phyloP scores from a whole-genome alignment of 2,329 filamentous ascomycete genomes.

The Aspergillus sp. region DNA sequence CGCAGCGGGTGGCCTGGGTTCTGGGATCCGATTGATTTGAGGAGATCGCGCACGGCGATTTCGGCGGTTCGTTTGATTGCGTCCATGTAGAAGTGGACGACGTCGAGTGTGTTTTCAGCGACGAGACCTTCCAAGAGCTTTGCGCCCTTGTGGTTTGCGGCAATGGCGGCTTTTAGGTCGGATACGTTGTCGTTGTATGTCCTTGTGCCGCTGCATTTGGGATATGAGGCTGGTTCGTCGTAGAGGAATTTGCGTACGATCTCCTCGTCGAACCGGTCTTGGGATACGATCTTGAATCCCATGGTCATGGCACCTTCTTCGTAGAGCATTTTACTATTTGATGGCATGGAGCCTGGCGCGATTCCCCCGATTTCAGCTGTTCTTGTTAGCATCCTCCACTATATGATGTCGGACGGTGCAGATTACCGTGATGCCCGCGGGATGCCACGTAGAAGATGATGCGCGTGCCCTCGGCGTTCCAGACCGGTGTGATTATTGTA shows the following conservation, averaged over 20 bases:
- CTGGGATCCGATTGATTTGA: slow-evolving; percentile 67
- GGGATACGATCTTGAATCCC: slow-evolving; percentile 60
- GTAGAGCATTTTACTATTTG: slow-evolving; percentile 47
- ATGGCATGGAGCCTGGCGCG: slow-evolving; percentile 79
- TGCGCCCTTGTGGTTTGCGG: slow-evolving; percentile 84
- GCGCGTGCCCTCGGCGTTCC: slow-evolving; percentile 62
- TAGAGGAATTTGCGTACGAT: slow-evolving; percentile 71
- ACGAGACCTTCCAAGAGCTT: slow-evolving; percentile 73
- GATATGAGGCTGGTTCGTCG: slow-evolving; percentile 70
- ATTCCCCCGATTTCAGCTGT: slow-evolving; percentile 76
- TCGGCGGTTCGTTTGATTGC: slow-evolving; percentile 81
- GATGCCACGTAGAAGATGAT: slow-evolving; percentile 83
- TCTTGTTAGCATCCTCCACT: too few species aligned
- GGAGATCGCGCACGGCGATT: slow-evolving; percentile 69
- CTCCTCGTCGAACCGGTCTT: slow-evolving; percentile 79
- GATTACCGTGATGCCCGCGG: slow-evolving; percentile 68
- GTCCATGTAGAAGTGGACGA: slow-evolving; percentile 81
- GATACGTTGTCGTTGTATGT: slow-evolving; percentile 77
- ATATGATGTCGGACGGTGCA: too few species aligned
- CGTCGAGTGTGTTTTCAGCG: slow-evolving; percentile 73
- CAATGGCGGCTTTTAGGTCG: slow-evolving; percentile 82
- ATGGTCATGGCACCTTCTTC: slow-evolving; percentile 50
- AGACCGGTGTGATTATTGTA: slow-evolving; percentile 76
- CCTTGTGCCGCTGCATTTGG: slow-evolving; percentile 72
- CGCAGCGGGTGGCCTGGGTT: slow-evolving; percentile 69